These are phyloP conservation scores for Claviceps cyperi DNA, from an alignment of 2,329 filamentous ascomycete species.

Conservation along the genomic window DNA sequence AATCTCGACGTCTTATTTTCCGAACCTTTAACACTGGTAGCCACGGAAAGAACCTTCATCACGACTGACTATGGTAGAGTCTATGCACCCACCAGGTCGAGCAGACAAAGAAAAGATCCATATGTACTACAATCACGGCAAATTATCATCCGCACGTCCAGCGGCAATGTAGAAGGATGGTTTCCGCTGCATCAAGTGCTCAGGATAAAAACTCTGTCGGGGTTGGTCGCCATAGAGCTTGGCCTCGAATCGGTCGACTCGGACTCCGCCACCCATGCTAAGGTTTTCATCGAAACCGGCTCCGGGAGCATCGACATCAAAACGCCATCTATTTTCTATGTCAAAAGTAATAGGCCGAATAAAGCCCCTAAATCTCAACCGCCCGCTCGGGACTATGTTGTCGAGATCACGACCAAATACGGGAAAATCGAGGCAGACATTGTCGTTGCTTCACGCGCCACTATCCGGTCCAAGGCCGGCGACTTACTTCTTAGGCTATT, in stretches of 20 bases:
- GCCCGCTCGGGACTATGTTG: neutral
- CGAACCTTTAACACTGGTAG: constrained; percentile 24
- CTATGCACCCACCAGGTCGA: constrained; percentile 11
- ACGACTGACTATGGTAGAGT: constrained; percentile 22
- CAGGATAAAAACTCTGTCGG: constrained; percentile 28
- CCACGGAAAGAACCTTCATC: constrained; percentile 17
- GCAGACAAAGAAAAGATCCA: constrained; percentile 10
- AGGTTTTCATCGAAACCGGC: neutral
- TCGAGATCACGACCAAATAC: neutral
- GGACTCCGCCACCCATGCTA: neutral
- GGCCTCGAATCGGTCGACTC: neutral
- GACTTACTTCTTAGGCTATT: constrained; percentile 18
- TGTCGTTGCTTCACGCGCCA: constrained; percentile 24
- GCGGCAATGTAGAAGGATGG: constrained; percentile 30
- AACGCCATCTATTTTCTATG: neutral
- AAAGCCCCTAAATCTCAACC: neutral
- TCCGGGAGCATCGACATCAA: neutral
- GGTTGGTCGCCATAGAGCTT: constrained; percentile 16
- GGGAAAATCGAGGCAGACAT: constrained; percentile 15
- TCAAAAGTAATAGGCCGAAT: too few relatives aligned
- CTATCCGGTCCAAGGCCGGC: constrained; percentile 27
- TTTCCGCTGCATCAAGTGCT: constrained; percentile 38
- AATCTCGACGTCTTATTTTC: constrained; percentile 27
- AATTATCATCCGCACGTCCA: constrained; percentile 27
- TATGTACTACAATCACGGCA: constrained; percentile 29